Conservation (phyloP, 768 basidiomycete species). For the Leccinum uliginosum region DNA sequence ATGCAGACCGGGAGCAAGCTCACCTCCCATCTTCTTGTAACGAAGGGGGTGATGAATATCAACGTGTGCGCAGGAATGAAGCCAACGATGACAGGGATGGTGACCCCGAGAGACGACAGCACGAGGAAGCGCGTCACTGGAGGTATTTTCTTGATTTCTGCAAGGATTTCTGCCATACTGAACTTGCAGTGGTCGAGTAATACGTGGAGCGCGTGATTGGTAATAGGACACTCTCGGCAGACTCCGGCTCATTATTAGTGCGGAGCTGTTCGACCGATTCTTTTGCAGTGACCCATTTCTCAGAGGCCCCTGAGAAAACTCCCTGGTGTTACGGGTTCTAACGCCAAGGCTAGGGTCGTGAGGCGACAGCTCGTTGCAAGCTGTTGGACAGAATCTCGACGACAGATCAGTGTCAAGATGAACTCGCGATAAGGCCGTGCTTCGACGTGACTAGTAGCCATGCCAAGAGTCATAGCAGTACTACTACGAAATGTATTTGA, state of each 20-base stretch:
- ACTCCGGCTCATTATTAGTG: not conserved
- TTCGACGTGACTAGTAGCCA: not conserved
- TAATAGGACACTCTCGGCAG: not conserved
- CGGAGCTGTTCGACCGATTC: not conserved
- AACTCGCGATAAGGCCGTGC: not conserved
- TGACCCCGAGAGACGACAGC: constrained; percentile 55
- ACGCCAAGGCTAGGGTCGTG: not conserved
- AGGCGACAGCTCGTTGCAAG: not conserved
- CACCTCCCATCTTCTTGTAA: constrained; percentile 54
- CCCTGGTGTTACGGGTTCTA: too few species aligned
- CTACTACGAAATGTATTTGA: not conserved
- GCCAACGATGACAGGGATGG: constrained; percentile 52
- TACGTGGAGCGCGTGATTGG: not conserved
- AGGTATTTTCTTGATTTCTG: constrained; percentile 77
- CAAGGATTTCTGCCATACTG: constrained; percentile 44
- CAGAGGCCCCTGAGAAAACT: too few species aligned
- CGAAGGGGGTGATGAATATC: constrained; percentile 46
- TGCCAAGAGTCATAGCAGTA: too few species aligned
- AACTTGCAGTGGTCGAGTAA: not conserved
- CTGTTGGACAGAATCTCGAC: not conserved
- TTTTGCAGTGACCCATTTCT: not conserved
- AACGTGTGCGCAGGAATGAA: constrained; percentile 50
- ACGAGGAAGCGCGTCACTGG: constrained; percentile 74
- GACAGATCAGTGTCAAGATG: not conserved
- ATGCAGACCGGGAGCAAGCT: not conserved